phyloP scores from a whole-genome alignment of 768 basidiomycete genomes.

The Pulveroboletus sp. region DNA sequence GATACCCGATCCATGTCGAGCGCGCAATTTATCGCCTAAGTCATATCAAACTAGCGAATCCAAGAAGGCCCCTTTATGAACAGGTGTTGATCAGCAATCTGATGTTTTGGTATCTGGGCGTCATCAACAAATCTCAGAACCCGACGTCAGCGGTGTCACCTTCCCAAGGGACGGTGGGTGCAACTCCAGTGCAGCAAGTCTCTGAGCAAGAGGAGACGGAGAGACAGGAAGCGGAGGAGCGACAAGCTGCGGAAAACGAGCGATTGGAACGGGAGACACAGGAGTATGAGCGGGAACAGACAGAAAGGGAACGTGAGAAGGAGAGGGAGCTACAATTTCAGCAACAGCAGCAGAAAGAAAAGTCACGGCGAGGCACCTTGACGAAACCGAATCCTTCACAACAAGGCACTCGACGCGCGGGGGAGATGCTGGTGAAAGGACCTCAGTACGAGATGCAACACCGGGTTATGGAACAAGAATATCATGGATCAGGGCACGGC shows the following conservation, averaged over 20 bases:
- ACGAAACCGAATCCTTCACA: constrained; percentile 57
- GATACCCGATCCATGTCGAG: constrained; percentile 98
- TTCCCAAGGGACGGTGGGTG: constrained; percentile 24
- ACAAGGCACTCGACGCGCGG: constrained; percentile 52
- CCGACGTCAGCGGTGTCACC: constrained; percentile 35
- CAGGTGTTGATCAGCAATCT: constrained; percentile 90
- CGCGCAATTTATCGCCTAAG: constrained; percentile 95
- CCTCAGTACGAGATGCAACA: constrained; percentile 95
- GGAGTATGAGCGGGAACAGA: constrained; percentile 51
- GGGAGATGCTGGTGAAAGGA: constrained; percentile 82
- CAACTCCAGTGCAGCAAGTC: constrained; percentile 24
- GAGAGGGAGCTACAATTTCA: constrained; percentile 31
- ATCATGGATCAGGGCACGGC: constrained; percentile 38
- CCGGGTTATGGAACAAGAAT: constrained; percentile 88
- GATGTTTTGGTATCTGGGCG: constrained; percentile 99
- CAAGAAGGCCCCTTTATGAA: constrained; percentile 92
- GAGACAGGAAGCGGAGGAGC: constrained; percentile 39
- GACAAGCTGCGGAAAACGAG: constrained; percentile 38
- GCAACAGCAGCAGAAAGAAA: constrained; percentile 38
- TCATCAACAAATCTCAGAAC: constrained; percentile 87
- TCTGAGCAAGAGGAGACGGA: constrained; percentile 34
- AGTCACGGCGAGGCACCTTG: constrained; percentile 47
- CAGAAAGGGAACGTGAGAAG: constrained; percentile 22
- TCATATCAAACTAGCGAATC: constrained; percentile 98
- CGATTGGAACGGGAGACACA: constrained; percentile 51